Evolutionary conservation across 495 filamentous ascomycete species (phyloP), one percentile per base, ranked within the genome.

Genomic region (Sporormia fimetaria): DNA sequence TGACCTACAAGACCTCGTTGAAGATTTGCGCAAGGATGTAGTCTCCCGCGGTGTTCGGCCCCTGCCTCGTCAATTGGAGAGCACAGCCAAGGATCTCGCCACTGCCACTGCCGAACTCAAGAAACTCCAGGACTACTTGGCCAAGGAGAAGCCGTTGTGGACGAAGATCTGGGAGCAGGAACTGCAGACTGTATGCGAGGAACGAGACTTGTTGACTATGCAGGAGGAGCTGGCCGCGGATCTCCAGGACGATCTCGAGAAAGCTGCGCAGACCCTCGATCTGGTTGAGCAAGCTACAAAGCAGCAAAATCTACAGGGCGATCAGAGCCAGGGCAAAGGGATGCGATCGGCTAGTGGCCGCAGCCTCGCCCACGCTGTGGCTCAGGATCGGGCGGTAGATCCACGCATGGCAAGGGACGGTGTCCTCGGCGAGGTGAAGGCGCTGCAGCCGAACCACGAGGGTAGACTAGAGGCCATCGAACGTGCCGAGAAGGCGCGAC

Each of bases 131-230:
- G 87, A 93, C 26, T 94, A 81, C 67, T 71, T 96, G 58, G 80
- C 78, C 51, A 70, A 70, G 17, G 90, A 99, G 71, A 93, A 92
- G 62, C 90, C 90, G 0, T 65, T 94, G 31, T 99, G 90, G 85
- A 92, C 82, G 17, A 94, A 94, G 70, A 90, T 96, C 44, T 96
- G 92, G 90, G 87, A 95, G 71, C 82, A 85, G 62, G 87, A 96
- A 54, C 67, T 99, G 32, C 79, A 94, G 60, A 71, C 85, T 33
- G 90, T 99, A 10, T 96, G 87, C 63, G 84, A 87, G 49, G 92
- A 94, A 47, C 78, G 87, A 52, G 88, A 96, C 55, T 76, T 93
- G 54, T 71, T 96, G 37, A 90, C 83, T 12, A 79, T 94, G 67
- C 84, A 92, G 62, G 90, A 99, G 61, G 90, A 94, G 28, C 72